Conservation (phyloP, 345 rosid genomes). For the Balakata baccata region DNA sequence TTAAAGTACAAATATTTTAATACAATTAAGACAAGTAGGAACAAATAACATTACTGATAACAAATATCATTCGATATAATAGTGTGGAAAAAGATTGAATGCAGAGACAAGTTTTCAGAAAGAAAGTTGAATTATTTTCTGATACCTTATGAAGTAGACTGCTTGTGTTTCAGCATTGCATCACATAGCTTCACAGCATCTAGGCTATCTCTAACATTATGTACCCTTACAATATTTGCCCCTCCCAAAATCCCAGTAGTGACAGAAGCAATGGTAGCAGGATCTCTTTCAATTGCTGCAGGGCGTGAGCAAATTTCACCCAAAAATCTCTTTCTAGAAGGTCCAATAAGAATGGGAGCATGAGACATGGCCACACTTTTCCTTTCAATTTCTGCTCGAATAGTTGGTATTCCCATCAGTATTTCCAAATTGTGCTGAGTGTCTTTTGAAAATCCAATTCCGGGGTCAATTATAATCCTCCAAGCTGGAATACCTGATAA, state of each 20-base stretch:
- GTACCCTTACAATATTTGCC: conserved; percentile 87
- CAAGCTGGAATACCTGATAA: conserved; percentile 79
- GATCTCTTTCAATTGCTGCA: conserved; percentile 69
- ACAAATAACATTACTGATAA: too few species aligned
- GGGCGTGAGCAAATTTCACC: conserved; percentile 70
- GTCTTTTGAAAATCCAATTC: conserved; percentile 87
- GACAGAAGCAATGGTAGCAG: conserved; percentile 74
- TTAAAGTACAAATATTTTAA: too few species aligned
- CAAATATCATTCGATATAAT: too few species aligned
- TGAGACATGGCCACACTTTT: conserved; percentile 69
- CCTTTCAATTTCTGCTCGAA: conserved; percentile 62
- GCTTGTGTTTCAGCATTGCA: conserved; percentile 45
- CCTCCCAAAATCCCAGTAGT: conserved; percentile 69
- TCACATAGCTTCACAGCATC: conserved; percentile 86
- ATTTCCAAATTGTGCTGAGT: conserved; percentile 69
- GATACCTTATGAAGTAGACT: conserved; percentile 6
- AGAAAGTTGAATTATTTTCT: neutral
- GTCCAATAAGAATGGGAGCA: conserved; percentile 71
- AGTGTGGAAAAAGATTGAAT: too few species aligned
- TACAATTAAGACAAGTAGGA: too few species aligned
- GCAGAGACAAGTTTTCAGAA: neutral
- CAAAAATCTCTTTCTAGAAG: conserved; percentile 83
- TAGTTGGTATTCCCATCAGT: conserved; percentile 50
- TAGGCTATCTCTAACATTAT: conserved; percentile 64
- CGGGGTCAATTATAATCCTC: conserved; percentile 86